phyloP scores from a whole-genome alignment of 2,329 filamentous ascomycete species.

The Rosellinia necatrix region DNA sequence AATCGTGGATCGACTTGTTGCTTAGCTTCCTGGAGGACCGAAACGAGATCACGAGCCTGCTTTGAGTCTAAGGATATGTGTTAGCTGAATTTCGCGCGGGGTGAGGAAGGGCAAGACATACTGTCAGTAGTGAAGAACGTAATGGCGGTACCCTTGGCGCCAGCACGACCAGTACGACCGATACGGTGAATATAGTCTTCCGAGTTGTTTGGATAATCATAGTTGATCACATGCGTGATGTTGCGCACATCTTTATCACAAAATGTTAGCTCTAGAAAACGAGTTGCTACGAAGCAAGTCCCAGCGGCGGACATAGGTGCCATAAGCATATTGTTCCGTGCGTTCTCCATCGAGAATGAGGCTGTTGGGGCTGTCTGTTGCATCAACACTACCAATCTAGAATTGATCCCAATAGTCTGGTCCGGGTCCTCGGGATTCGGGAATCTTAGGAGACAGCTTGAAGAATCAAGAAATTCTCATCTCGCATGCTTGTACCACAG shows the following conservation, averaged over 20 bases:
- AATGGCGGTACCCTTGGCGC: constrained; percentile 92
- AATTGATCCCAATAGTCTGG: constrained; percentile 52
- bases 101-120: constrained; percentile 50
- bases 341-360: constrained; percentile 56
- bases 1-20: constrained; percentile 97
- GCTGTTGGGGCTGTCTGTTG: constrained; percentile 62
- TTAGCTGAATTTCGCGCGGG: constrained; percentile 40
- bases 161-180: constrained; percentile 94
- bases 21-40: constrained; percentile 92
- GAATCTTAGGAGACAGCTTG: constrained; percentile 69
- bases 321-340: constrained; percentile 57
- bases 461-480: constrained; percentile 77
- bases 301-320: constrained; percentile 58
- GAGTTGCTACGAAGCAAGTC: constrained; percentile 62
- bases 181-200: constrained; percentile 98
- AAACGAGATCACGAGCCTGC: constrained; percentile 95
- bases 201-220: constrained; percentile 99
- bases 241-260: constrained; percentile 92
- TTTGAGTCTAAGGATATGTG: constrained; percentile 69
- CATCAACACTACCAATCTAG: constrained; percentile 59
- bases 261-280: constrained; percentile 78
- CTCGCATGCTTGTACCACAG: constrained; percentile 73
- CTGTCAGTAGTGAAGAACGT: constrained; percentile 99
- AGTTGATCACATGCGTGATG: constrained; percentile 99
- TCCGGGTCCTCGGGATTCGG: constrained; percentile 61